Percentiles rank a stretch among this genome's conserved stretches.
Evolutionary conservation across 495 filamentous ascomycete genomes (phyloP).

Genomic region (Penicillium bialowiezense): DNA sequence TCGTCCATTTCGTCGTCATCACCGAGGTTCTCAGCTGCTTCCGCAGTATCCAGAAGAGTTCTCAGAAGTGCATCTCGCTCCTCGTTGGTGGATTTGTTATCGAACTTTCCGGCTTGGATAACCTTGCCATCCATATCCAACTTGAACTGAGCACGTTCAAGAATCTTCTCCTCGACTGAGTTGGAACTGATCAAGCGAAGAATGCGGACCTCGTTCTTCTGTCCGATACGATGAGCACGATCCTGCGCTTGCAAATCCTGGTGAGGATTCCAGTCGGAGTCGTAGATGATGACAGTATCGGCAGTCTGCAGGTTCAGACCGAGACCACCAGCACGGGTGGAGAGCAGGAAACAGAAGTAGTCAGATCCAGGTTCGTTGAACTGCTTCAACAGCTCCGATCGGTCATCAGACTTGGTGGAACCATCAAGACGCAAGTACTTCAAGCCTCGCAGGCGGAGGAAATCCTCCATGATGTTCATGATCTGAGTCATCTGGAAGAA

Average conservation of each 20-base stretch:
- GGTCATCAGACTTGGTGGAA: slow-evolving; percentile 95
- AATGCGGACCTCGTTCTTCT: slow-evolving; percentile 99
- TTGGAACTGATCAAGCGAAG: slow-evolving; percentile 92
- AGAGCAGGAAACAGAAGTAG: slow-evolving; percentile 96
- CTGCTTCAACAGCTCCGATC: slow-evolving; percentile 79
- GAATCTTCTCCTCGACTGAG: slow-evolving; percentile 97
- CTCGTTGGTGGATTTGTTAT: slow-evolving; percentile 98
- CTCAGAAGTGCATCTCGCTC: slow-evolving; percentile 94
- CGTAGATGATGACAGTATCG: slow-evolving; percentile 98
- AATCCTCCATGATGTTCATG: slow-evolving; percentile 99
- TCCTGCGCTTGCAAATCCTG: slow-evolving; percentile 99
- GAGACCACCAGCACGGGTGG: slow-evolving; percentile 97
- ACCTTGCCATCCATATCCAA: slow-evolving; percentile 99
- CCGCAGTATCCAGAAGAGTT: slow-evolving; percentile 86
- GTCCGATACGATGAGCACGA: slow-evolving; percentile 98
- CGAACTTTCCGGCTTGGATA: slow-evolving; percentile 97
- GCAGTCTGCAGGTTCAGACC: slow-evolving; percentile 96
- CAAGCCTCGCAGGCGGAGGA: slow-evolving; percentile 76
- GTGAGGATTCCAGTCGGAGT: slow-evolving; percentile 99
- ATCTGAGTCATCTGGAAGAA: slow-evolving; percentile 99
- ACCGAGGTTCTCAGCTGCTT: slow-evolving; percentile 72
- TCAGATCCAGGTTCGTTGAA: slow-evolving; percentile 90
- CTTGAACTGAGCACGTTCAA: slow-evolving; percentile 96
- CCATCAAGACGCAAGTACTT: slow-evolving; percentile 90
- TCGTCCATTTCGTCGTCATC: slow-evolving; percentile 94